Base-by-base conservation (phyloP, 2,329 filamentous ascomycete species). In the Nothopassalora personata region DNA sequence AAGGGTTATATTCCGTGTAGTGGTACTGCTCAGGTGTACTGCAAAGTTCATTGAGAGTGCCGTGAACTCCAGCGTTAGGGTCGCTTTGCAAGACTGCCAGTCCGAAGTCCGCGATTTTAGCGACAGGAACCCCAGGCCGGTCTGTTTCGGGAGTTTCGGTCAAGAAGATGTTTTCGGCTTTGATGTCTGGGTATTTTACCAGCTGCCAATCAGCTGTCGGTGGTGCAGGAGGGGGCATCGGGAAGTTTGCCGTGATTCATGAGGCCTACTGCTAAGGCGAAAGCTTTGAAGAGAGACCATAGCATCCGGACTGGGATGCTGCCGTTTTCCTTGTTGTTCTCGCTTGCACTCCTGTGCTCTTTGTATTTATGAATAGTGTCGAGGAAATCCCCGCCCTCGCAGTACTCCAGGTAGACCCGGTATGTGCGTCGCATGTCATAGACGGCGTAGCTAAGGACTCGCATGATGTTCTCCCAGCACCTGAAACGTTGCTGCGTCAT, bases 31-130 rank as follows among this genome's bases (percentile, higher is more conserved):
- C 57, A 13, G 57, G 57, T 5, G 57, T 36, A 8, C 15, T 15
- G 34, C 33, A 59, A 3, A 34, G 34, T 1, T 5, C 11, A 7
- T 8, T 48, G 6, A 15, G 6, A n/a, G 5, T 11, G 54, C 33
- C 33, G 1, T 8, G 45, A n/a, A 8, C 4, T 36, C 19, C 23
- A 8, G 48, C 7, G 51, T n/a, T 31, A 9, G 8, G 18, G 11
- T 43, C 15, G 11, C 36, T 18, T 43, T 39, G 28, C 7, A 47
- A 15, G 34, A 18, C 1, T 43, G 7, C 53, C n/a, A 58, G 39
- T n/a, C 56, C 59, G 33, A 52, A 61, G 53, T 61, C 59, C 3
- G 43, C 59, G 33, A 61, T 4, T 48, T 61, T 61, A 1, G 56
- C 15, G 2, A 36, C 11, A 1, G 56, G 56, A n/a, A 61, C 28